Conservation (phyloP, 768 basidiomycete genomes). For the Leccinum incarnatum region DNA sequence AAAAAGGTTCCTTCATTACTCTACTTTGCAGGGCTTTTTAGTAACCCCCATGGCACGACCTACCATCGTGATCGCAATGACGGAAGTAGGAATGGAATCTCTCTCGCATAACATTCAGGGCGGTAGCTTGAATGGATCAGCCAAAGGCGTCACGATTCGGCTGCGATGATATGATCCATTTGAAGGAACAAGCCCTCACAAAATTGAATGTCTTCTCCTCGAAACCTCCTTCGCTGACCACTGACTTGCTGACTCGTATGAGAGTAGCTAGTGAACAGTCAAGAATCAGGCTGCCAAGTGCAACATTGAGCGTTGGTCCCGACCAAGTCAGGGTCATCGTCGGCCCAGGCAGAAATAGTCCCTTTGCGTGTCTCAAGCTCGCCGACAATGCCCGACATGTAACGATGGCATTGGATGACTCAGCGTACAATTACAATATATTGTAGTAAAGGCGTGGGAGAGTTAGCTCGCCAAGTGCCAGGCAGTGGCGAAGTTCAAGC, state of each 20-base stretch:
- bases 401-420: too few relatives aligned
- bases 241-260: too few relatives aligned
- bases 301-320: not conserved
- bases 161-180: not conserved
- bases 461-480: too few relatives aligned
- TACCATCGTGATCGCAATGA: not conserved
- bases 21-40: not conserved
- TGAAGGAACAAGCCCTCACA: not conserved
- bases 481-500: too few relatives aligned
- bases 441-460: too few relatives aligned
- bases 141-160: not conserved
- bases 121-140: not conserved
- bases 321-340: not conserved
- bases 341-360: too few relatives aligned
- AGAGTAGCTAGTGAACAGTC: too few relatives aligned
- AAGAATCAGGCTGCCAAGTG: too few relatives aligned
- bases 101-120: conserved; percentile 10
- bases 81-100: not conserved
- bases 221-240: not conserved
- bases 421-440: too few relatives aligned
- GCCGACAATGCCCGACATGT: too few relatives aligned
- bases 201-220: not conserved
- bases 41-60: not conserved
- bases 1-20: not conserved
- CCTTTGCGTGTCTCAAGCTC: too few relatives aligned